Base-by-base conservation (phyloP, 2,329 filamentous ascomycete species). In the Clonostachys sp. region DNA sequence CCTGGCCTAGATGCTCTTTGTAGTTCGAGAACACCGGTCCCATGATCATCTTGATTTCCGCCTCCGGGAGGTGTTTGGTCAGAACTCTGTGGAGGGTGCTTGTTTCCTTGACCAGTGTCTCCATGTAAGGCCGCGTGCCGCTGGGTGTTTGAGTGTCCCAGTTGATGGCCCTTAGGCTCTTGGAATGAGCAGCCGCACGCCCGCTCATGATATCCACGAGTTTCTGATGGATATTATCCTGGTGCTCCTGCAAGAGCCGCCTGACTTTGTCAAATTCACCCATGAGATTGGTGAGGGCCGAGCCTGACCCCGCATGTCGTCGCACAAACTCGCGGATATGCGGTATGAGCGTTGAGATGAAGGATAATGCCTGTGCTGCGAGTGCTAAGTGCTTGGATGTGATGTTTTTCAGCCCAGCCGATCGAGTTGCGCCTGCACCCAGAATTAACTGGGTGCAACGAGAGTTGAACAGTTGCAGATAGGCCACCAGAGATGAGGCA, bases 401-500 rank as follows among this genome's bases (percentile, higher is more conserved):
- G 63, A 99, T 99, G 60, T 96, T 96, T 64, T 91, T 96, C 17
- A 99, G 74, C 0, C 92, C 92, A 2, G 91, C 94, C 20, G 87
- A 91, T 35, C 83, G 78, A 6, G 89, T 96, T 5, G 94, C 94
- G 5, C 94, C 94, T 2, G 94, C 94, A 2, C 94, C 94, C 7
- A 99, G 83, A 53, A 99, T 96, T 49, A 99, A 80, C 63, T 99
- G 94, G n/a, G 88, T 95, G 49, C 91, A 91, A 17, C 94, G 86
- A 3, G 91, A 96, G 65, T 99, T 96, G 76, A 97, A 99, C 5
- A 95, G 77, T 54, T 94, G 89, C 13, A 97, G 77, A 60, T 95
- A 95, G 18, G 94, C 86, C 40, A 96, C 74, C 12, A 99, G 78
- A 1, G 84, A 86, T 4, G 80, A 74, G 0, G 89, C 87, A 46